These are phyloP conservation scores for Grammothele lineata DNA, from an alignment of 768 basidiomycete species.

Conservation along the genomic window DNA sequence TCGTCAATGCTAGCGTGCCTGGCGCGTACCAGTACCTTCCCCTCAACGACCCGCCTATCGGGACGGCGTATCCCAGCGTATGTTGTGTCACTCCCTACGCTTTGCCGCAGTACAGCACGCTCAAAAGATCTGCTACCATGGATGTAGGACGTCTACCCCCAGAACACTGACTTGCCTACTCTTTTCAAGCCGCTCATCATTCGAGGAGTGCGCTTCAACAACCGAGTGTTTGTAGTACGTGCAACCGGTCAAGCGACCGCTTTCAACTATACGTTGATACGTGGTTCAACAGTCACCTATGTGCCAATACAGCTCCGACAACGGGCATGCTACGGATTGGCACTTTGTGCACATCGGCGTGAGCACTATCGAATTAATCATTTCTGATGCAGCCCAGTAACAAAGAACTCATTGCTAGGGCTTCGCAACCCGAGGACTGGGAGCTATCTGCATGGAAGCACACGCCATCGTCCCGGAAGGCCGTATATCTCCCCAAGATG, in stretches of 20 bases:
- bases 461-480: constrained; percentile 71
- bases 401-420: constrained; percentile 33
- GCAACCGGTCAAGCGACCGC: no score
- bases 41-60: constrained; percentile 54
- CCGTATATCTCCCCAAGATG: constrained; percentile 73
- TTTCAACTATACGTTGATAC: neutral
- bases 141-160: constrained; percentile 32
- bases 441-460: constrained; percentile 70
- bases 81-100: no score
- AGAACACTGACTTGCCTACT: constrained; percentile 49
- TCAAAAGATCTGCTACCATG: no score
- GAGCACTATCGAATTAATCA: constrained; percentile 9
- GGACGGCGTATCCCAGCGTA: constrained; percentile 31
- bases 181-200: constrained; percentile 68
- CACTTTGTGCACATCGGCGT: constrained; percentile 78
- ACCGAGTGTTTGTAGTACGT: constrained; percentile 65
- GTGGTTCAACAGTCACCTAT: constrained; percentile 58
- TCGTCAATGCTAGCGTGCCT: constrained; percentile 44
- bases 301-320: constrained; percentile 77
- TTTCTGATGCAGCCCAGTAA: no score
- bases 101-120: no score
- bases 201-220: constrained; percentile 61
- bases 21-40: constrained; percentile 54
- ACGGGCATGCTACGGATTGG: constrained; percentile 79
- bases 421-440: constrained; percentile 68